These are phyloP conservation scores for Leucocoprinus sp. DNA, from an alignment of 768 basidiomycete genomes.

Conservation along the genomic window DNA sequence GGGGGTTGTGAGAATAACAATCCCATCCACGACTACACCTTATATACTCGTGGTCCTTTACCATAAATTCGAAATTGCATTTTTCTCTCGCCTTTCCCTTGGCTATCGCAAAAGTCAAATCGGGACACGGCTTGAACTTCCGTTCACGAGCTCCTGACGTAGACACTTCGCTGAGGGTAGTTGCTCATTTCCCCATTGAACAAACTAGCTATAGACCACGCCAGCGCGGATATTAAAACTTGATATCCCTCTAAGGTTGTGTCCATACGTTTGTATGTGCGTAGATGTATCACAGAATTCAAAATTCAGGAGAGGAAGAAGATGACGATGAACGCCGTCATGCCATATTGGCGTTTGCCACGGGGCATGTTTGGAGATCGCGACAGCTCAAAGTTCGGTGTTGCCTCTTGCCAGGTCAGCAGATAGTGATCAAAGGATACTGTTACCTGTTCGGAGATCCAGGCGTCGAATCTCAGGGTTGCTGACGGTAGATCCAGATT, in stretches of 20 bases:
- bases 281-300: conserved; percentile 5
- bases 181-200: conserved; percentile 5
- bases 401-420: background rate
- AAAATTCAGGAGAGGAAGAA: conserved; percentile 6
- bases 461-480: background rate
- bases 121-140: background rate
- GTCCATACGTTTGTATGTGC: conserved; percentile 8
- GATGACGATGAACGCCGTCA: background rate
- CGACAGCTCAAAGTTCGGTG: conserved; percentile 3
- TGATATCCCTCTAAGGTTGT: conserved; percentile 4
- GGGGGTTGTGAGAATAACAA: background rate
- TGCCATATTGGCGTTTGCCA: conserved; percentile 5
- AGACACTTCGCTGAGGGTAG: conserved; percentile 5
- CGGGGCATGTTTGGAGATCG: background rate
- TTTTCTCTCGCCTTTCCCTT: background rate
- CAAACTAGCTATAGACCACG: conserved; percentile 7
- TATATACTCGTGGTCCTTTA: background rate
- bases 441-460: conserved; percentile 9
- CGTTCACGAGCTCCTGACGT: conserved; percentile 7
- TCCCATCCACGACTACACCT: background rate
- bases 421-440: background rate
- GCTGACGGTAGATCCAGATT: conserved; percentile 9
- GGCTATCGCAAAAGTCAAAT: conserved; percentile 1
- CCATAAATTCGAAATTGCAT: background rate
- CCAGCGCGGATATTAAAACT: conserved; percentile 10